These are phyloP conservation scores for Calonectria henricotiae DNA, from an alignment of 2,329 filamentous ascomycete genomes.

Conservation along the genomic window DNA sequence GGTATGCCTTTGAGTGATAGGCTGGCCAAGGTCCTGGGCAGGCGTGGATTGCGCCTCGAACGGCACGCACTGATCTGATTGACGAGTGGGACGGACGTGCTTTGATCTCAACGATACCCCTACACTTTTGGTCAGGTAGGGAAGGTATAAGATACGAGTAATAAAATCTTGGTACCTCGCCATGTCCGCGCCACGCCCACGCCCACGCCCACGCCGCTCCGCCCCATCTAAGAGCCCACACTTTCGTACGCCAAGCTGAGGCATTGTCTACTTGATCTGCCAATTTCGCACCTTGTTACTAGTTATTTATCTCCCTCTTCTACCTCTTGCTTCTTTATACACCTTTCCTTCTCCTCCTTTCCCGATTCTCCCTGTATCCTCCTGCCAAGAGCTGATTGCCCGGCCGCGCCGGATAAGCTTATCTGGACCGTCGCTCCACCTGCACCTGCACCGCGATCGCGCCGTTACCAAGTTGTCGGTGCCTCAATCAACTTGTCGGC, in stretches of 20 bases:
- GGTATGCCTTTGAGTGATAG: conserved; percentile 22
- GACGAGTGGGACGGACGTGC: conserved; percentile 14
- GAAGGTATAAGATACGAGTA: conserved; percentile 13
- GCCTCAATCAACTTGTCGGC: conserved; percentile 44
- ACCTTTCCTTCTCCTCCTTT: not conserved
- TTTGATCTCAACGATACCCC: conserved; percentile 7
- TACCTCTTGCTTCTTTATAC: conserved; percentile 6
- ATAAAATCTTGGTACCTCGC: conserved; percentile 21
- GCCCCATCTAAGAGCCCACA: conserved; percentile 37
- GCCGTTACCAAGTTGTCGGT: conserved; percentile 30
- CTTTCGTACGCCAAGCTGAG: conserved; percentile 20
- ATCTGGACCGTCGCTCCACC: conserved; percentile 28
- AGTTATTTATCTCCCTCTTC: conserved; percentile 1
- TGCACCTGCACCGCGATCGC: conserved; percentile 39
- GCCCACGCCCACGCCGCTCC: conserved; percentile 19
- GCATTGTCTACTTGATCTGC: conserved; percentile 26
- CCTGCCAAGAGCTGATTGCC: conserved; percentile 9
- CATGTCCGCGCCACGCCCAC: not conserved
- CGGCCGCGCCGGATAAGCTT: conserved; percentile 28
- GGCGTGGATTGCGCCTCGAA: conserved; percentile 31
- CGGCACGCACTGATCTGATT: conserved; percentile 18
- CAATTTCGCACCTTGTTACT: conserved; percentile 13
- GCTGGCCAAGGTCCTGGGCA: conserved; percentile 5
- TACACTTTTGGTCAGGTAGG: not conserved
- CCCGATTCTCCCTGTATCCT: not conserved